Evolutionary conservation across 1,284 basidiomycete species (phyloP), one percentile per base, ranked within the genome.

Genomic region (Chiua sp.): DNA sequence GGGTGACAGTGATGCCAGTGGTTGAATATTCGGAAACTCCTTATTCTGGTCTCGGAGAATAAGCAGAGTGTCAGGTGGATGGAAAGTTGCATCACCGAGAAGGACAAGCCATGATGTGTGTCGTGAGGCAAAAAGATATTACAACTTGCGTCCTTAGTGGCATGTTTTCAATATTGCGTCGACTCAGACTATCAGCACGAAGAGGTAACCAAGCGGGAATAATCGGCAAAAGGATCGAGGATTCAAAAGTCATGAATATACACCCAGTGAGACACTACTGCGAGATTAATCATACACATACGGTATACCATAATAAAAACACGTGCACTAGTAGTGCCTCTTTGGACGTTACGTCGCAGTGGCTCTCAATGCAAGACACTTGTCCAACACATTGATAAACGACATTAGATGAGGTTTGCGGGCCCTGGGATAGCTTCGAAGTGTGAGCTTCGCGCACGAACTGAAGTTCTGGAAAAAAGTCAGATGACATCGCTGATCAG

Each of bases 341-440:
- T 66, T 91, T 87, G 1, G 95, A 94, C 18, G 87, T 91, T 57
- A n/a, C 96, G 80, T 70, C 93, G 88, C 44, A 87, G 82, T 1
- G 97, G 93, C 75, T 99, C 98, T n/a, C n/a, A 99, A 82, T 47
- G 88, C 83, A 42, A 98, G 81, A 74, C 95, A 98, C 73, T 92
- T 96, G 69, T 98, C 95, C 57, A 99, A 77, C 53, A 99, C 76
- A 72, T 99, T 97, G 50, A 98, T 84, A 71, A 99, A 98, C 16
- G 87, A 86, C 51, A 85, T 76, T n/a, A 98, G 88, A 70, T 65
- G 87, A 81, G 1, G 89, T 82, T 0, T 95, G 94, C 80, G 99
- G 77, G 70, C 98, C 96, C 59, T 90, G 81, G 7, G 83, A 81
- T 16, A 96, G 89, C 70, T 96, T 96, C n/a, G 90, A 87, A 52